These are phyloP conservation scores for Aspergillus floridensis DNA, from an alignment of 2,329 filamentous ascomycete genomes.

Conservation along the genomic window DNA sequence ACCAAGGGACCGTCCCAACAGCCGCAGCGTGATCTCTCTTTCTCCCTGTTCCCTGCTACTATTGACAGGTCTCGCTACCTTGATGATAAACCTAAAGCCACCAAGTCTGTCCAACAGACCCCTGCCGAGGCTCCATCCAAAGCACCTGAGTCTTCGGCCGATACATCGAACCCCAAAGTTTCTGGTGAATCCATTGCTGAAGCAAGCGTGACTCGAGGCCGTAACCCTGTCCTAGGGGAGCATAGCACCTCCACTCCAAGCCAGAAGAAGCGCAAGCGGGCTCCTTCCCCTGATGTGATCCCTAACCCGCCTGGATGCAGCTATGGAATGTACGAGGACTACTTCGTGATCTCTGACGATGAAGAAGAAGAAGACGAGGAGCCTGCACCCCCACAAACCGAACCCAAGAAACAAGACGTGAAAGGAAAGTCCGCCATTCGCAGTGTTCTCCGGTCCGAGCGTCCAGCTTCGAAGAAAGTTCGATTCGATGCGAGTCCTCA, in stretches of 20 bases:
- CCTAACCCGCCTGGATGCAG: conserved; percentile 42
- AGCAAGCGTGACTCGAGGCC: background rate
- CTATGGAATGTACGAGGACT: conserved; percentile 42
- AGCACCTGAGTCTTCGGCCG: background rate
- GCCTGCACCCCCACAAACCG: conserved; percentile 7
- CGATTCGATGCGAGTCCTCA: conserved; percentile 36
- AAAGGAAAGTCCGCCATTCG: conserved; percentile 16
- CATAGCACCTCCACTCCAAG: conserved; percentile 1
- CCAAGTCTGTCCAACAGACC: conserved; percentile 1
- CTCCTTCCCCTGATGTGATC: conserved; percentile 41
- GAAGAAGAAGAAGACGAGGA: conserved; percentile 28
- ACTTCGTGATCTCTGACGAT: conserved; percentile 31
- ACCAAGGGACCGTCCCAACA: conserved; percentile 19
- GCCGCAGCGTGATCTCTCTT: conserved; percentile 21
- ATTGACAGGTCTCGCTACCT: conserved; percentile 24
- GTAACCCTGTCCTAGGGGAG: conserved; percentile 3
- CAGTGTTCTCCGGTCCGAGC: conserved; percentile 19
- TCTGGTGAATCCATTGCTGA: background rate
- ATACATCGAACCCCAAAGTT: conserved; percentile 3
- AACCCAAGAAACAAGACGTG: conserved; percentile 10
- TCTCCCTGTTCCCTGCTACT: conserved; percentile 28
- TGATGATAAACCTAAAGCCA: conserved; percentile 14
- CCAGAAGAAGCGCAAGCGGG: conserved; percentile 40
- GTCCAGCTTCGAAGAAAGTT: conserved; percentile 29
- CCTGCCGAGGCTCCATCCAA: background rate